These are phyloP conservation scores for Murraya koenigii DNA, from an alignment of 345 rosid species.

Conservation along the genomic window DNA sequence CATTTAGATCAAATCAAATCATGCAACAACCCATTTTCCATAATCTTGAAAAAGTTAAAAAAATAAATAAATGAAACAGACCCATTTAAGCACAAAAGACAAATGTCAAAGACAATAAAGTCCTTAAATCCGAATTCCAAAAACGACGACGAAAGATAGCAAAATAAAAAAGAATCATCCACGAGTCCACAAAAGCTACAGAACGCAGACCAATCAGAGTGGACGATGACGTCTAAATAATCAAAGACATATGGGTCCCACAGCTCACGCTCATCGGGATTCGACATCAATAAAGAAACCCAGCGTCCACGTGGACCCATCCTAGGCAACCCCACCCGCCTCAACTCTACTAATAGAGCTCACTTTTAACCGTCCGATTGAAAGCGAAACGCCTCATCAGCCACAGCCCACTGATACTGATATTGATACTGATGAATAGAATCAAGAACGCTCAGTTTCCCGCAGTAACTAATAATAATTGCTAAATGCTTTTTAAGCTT, in stretches of 20 bases:
- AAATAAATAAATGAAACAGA: not conserved
- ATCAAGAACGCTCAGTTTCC: not conserved
- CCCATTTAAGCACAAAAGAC: constrained; percentile 1
- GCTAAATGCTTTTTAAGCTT: not conserved
- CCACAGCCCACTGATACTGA: not conserved
- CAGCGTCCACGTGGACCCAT: not conserved
- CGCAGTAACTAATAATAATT: not conserved
- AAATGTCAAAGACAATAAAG: not conserved
- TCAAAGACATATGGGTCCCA: not conserved
- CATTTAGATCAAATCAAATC: not conserved
- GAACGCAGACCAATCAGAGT: not conserved
- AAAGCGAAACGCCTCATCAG: constrained; percentile 3
- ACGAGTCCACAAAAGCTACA: not conserved
- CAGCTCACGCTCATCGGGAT: not conserved
- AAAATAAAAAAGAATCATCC: not conserved
- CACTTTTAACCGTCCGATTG: constrained; percentile 15
- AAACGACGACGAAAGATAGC: not conserved
- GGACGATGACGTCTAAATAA: not conserved
- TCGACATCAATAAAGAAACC: not conserved
- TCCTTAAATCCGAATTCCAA: not conserved
- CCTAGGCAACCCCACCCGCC: constrained; percentile 1
- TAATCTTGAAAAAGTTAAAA: not conserved
- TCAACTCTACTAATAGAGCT: not conserved
- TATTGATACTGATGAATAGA: not conserved
- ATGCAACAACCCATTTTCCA: not conserved